These are phyloP conservation scores for Cenococcum geophilum DNA, from an alignment of 495 filamentous ascomycete genomes.

Conservation along the genomic window DNA sequence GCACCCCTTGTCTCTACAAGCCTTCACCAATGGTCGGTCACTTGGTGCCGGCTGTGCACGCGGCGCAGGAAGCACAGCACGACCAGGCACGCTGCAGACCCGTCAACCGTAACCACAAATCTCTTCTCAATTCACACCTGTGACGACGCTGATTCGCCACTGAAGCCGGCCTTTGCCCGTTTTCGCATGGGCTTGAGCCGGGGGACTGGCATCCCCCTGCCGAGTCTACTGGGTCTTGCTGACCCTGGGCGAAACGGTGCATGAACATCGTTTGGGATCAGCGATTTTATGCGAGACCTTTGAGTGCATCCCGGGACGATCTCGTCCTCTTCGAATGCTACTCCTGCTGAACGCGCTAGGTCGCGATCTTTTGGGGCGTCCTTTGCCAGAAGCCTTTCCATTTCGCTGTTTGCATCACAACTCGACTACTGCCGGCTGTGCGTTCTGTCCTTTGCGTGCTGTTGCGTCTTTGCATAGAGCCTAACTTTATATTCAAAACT, in stretches of 20 bases:
- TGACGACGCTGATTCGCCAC: background rate
- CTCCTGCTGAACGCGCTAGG: conserved; percentile 4
- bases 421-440: background rate
- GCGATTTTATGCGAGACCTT: background rate
- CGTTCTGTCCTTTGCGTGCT: background rate
- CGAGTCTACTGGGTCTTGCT: background rate
- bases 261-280: background rate
- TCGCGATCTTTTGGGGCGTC: conserved; percentile 4
- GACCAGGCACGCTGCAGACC: background rate
- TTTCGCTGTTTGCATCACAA: background rate
- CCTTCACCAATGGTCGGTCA: background rate
- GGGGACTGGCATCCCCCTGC: background rate
- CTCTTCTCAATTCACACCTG: conserved; percentile 7
- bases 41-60: conserved; percentile 1
- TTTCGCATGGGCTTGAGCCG: background rate
- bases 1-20: background rate
- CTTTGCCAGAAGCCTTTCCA: background rate
- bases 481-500: conserved; percentile 5
- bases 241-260: conserved; percentile 3
- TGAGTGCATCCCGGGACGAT: background rate
- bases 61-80: background rate
- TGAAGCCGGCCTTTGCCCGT: background rate
- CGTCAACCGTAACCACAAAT: conserved; percentile 2
- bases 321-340: conserved; percentile 1
- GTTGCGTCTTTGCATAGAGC: background rate